Evolutionary conservation across 2,329 filamentous ascomycete species (phyloP).

Genomic region (Gaeumannomyces sp.): DNA sequence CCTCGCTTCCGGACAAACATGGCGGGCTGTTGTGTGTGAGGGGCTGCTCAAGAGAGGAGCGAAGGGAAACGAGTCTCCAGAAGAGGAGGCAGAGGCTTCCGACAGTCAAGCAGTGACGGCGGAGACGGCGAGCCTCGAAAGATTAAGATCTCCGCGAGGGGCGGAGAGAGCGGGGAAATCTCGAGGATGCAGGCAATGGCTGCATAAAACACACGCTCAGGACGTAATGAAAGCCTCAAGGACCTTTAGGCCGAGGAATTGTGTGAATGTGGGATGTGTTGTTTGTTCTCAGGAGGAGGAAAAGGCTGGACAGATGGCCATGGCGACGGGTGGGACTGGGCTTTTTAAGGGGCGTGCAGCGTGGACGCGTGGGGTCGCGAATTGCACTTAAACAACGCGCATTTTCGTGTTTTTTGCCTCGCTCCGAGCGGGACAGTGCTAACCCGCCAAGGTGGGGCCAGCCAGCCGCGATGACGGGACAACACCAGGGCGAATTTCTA

Average conservation of each 20-base stretch:
- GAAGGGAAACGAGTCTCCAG: neutral
- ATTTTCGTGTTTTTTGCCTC: neutral
- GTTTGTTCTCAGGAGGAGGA: neutral
- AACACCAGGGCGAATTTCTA: neutral
- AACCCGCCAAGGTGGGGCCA: neutral
- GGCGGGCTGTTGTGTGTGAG: constrained; percentile 14
- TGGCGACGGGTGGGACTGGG: neutral
- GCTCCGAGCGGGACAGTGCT: neutral
- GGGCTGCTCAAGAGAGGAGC: constrained; percentile 2
- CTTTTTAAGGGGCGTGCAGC: neutral
- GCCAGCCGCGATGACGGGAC: neutral
- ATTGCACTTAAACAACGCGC: neutral
- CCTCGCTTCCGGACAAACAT: constrained; percentile 62
- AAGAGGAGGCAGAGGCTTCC: neutral
- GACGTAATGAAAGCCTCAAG: neutral
- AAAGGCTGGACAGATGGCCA: neutral
- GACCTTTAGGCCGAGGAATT: neutral
- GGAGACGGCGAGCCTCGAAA: constrained; percentile 5
- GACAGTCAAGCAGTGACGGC: neutral
- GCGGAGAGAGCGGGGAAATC: neutral
- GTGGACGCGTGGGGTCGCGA: neutral
- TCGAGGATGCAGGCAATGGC: neutral
- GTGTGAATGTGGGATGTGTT: neutral
- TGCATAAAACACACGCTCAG: constrained; percentile 1
- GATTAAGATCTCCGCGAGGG: neutral